Evolutionary conservation across 352 stramenopile genomes (phyloP).

Genomic region (Globisporangium ultimum): DNA sequence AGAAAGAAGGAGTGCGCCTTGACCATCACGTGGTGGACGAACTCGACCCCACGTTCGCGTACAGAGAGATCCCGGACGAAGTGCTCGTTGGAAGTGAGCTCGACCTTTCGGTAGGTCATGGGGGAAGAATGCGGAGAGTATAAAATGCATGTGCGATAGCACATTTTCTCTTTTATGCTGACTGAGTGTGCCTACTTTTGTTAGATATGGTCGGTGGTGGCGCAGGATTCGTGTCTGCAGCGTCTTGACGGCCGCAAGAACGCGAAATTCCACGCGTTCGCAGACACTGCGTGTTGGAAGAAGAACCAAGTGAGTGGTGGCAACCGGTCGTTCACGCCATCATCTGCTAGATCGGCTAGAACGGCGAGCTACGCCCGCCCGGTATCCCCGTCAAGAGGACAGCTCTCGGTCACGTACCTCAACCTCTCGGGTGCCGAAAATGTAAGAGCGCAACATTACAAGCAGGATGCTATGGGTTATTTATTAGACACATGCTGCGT

Average conservation of each 20-base stretch:
- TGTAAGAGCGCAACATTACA: conserved; percentile 14
- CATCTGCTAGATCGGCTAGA: neutral
- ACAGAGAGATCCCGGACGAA: conserved; percentile 62
- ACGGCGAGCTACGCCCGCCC: neutral
- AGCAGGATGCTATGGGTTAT: neutral
- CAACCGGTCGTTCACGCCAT: too few relatives aligned
- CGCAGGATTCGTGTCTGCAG: conserved; percentile 51
- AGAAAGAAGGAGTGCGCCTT: neutral
- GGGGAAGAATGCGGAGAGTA: too few relatives aligned
- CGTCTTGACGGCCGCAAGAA: conserved; percentile 20
- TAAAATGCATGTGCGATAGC: neutral
- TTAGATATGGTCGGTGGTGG: conserved; percentile 65
- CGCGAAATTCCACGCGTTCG: neutral
- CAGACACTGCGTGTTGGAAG: neutral
- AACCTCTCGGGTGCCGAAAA: conserved; percentile 64
- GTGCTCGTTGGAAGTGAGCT: conserved; percentile 51
- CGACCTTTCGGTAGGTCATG: conserved; percentile 62
- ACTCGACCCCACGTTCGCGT: conserved; percentile 43
- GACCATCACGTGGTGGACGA: conserved; percentile 24
- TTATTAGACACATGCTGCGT: neutral
- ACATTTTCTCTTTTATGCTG: neutral
- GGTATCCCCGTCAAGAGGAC: neutral
- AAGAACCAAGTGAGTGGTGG: too few relatives aligned
- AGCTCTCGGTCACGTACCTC: conserved; percentile 14
- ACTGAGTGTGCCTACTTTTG: neutral